Evolutionary conservation across 495 filamentous ascomycete genomes (phyloP).

Genomic region (Pseudoneurospora amorphoporcata): DNA sequence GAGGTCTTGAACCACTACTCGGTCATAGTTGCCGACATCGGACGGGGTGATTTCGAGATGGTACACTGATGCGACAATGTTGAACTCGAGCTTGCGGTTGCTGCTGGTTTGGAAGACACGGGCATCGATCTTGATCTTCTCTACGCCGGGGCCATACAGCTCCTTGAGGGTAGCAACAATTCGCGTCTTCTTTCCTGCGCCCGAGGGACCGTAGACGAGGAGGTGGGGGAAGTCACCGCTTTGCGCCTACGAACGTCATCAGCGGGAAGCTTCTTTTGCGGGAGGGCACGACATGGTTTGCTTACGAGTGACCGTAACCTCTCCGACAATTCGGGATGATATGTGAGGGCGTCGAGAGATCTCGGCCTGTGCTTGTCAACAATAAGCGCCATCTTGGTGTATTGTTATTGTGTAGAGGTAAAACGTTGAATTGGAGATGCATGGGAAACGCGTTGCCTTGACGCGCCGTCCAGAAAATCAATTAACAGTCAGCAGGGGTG

Average conservation of each 20-base stretch:
- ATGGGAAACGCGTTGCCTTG: conserved; percentile 12
- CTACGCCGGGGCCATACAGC: conserved; percentile 82
- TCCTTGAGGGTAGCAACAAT: conserved; percentile 90
- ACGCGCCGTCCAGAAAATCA: conserved; percentile 8
- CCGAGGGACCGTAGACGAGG: conserved; percentile 90
- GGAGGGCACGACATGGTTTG: neutral
- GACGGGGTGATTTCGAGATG: conserved; percentile 97
- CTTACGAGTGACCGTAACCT: conserved; percentile 79
- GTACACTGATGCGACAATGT: conserved; percentile 90
- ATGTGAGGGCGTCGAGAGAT: conserved; percentile 74
- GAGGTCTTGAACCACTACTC: conserved; percentile 89
- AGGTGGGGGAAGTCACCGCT: conserved; percentile 95
- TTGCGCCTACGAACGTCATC: conserved; percentile 56
- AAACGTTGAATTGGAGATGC: neutral
- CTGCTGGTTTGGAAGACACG: conserved; percentile 90
- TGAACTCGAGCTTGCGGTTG: conserved; percentile 97
- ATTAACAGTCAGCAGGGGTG: conserved; percentile 1
- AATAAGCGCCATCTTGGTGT: conserved; percentile 50
- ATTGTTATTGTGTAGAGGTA: neutral
- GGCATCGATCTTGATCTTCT: conserved; percentile 95
- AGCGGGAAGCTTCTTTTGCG: neutral
- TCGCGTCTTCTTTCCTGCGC: conserved; percentile 94
- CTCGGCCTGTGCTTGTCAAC: conserved; percentile 94
- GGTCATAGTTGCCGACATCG: conserved; percentile 92
- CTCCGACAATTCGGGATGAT: conserved; percentile 80